These are phyloP conservation scores for Hypoxylon lenormandii DNA, from an alignment of 495 filamentous ascomycete genomes.

Conservation along the genomic window DNA sequence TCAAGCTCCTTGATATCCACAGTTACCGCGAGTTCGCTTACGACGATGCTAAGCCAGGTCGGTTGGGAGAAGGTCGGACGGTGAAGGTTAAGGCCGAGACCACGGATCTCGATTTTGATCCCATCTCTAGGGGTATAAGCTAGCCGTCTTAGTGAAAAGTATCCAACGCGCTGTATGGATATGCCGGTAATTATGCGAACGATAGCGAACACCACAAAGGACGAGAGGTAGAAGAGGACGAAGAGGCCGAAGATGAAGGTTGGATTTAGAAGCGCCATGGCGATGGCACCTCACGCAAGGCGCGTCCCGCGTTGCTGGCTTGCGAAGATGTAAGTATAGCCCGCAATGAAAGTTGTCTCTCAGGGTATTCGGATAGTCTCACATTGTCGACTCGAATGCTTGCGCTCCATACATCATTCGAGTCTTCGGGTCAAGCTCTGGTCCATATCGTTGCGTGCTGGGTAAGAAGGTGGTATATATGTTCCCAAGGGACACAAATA, in stretches of 20 bases:
- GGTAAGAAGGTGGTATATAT: constrained; percentile 1
- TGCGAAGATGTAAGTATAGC: constrained; percentile 29
- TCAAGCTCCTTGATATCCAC: constrained; percentile 77
- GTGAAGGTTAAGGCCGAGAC: constrained; percentile 86
- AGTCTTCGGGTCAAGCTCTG: constrained; percentile 29
- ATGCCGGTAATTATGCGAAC: constrained; percentile 91
- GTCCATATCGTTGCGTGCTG: constrained; percentile 31
- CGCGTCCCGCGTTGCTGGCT: constrained; percentile 47
- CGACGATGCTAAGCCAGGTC: constrained; percentile 91
- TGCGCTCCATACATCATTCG: constrained; percentile 46
- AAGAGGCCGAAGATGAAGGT: constrained; percentile 86
- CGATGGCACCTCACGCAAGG: constrained; percentile 40
- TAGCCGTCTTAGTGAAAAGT: constrained; percentile 88
- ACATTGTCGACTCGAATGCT: constrained; percentile 39
- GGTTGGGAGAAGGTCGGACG: constrained; percentile 95
- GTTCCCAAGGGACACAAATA: constrained; percentile 10
- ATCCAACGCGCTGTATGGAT: constrained; percentile 94
- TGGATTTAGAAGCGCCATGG: constrained; percentile 68
- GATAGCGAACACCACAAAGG: constrained; percentile 93
- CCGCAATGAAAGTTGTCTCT: not conserved
- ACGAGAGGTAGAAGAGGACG: constrained; percentile 86
- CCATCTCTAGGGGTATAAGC: constrained; percentile 88
- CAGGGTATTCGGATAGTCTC: constrained; percentile 17
- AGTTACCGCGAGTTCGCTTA: constrained; percentile 85
- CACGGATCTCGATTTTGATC: constrained; percentile 86